Conservation (phyloP, 2,329 filamentous ascomycete genomes). For the Penicillium sp. region DNA sequence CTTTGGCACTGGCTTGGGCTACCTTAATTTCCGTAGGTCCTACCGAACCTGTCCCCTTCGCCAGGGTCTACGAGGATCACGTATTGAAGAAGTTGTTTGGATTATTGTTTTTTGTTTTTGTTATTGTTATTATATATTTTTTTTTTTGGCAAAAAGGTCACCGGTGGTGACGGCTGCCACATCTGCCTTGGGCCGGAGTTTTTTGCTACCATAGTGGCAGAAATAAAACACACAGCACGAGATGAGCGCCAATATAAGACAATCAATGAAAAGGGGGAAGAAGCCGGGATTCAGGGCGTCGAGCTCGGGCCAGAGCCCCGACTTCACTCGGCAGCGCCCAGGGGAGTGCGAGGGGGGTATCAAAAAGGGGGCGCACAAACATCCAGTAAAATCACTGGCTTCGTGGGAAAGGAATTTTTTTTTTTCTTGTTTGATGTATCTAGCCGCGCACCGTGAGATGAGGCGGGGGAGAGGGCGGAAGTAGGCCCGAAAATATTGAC, state of each 20-base stretch:
- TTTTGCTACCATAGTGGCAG: neutral
- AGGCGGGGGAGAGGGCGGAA: conserved; percentile 24
- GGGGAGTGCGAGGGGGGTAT: conserved; percentile 23
- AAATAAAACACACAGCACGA: conserved; percentile 8
- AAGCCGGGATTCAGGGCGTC: conserved; percentile 4
- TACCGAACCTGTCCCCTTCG: neutral
- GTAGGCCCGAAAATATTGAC: conserved; percentile 27
- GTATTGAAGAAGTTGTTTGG: neutral
- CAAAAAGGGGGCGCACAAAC: conserved; percentile 17
- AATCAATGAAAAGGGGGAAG: conserved; percentile 8
- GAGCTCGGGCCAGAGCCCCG: conserved; percentile 6
- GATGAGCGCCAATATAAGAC: conserved; percentile 32
- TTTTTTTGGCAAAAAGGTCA: conserved; percentile 25
- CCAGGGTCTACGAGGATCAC: neutral
- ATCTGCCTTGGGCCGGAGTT: conserved; percentile 14
- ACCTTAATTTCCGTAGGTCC: neutral
- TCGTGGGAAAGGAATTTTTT: conserved; percentile 20
- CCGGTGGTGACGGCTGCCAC: conserved; percentile 37
- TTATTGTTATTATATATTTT: too few relatives aligned
- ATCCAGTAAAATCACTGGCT: conserved; percentile 13
- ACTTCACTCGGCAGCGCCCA: conserved; percentile 8
- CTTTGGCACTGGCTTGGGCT: neutral
- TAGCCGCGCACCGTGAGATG: conserved; percentile 19
- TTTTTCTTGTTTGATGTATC: conserved; percentile 23
- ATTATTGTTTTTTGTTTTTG: neutral